Evolutionary conservation across 2,329 filamentous ascomycete species (phyloP).

Genomic region (Penicillium nordicum): DNA sequence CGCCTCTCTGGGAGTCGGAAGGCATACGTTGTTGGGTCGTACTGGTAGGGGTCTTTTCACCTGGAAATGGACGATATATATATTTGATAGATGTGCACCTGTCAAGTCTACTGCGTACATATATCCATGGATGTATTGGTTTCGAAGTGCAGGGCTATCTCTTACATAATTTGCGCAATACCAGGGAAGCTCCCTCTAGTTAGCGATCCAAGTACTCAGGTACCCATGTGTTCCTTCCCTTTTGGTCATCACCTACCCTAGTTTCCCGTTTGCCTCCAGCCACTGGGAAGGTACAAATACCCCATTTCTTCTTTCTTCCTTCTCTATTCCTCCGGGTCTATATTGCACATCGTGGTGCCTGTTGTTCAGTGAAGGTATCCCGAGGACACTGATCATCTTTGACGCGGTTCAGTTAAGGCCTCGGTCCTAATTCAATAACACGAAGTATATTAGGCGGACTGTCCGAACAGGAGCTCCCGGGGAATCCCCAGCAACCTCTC

Average conservation of each 20-base stretch:
- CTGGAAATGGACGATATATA: not conserved
- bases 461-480: too few species aligned
- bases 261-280: not conserved
- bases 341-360: not conserved
- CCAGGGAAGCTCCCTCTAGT: too few species aligned
- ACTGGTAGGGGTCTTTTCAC: too few species aligned
- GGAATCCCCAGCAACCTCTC: not conserved
- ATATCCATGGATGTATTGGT: too few species aligned
- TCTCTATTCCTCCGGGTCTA: not conserved
- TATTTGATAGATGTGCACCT: not conserved
- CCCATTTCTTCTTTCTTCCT: not conserved
- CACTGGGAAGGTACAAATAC: not conserved
- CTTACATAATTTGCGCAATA: not conserved
- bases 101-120: not conserved
- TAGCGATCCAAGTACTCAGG: not conserved
- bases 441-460: not conserved
- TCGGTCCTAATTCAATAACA: not conserved
- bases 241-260: not conserved
- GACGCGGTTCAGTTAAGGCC: not conserved
- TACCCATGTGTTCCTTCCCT: not conserved
- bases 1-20: not conserved
- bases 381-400: too few species aligned
- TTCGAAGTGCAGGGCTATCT: not conserved
- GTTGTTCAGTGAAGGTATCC: not conserved
- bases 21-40: not conserved